A percentile compares a stretch with the other conserved stretches of the same genome.
phyloP scores from a whole-genome alignment of 73 alveolate species.

The Paraurostyla sp. region DNA sequence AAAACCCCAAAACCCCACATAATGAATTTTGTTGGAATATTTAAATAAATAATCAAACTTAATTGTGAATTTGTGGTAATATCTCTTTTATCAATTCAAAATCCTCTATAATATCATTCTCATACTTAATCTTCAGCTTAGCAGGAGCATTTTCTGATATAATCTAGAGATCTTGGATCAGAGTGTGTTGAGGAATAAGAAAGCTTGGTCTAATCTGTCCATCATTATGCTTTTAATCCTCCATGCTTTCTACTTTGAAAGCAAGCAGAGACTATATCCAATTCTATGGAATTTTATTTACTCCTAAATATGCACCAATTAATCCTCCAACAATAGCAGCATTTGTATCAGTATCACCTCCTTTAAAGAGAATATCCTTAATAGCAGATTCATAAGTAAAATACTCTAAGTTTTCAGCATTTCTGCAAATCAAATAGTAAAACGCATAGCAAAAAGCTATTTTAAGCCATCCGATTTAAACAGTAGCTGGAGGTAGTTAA shows the following conservation, averaged over 20 bases:
- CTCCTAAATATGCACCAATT: constrained; percentile 25
- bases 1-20: no score
- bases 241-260: background rate
- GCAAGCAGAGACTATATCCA: background rate
- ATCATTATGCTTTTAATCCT: background rate
- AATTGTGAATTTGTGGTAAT: no score
- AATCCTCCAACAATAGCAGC: constrained; percentile 48
- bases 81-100: no score
- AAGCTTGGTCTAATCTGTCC: constrained; percentile 5
- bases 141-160: no score
- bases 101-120: no score
- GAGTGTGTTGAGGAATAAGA: constrained; percentile 1
- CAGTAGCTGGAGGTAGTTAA: background rate
- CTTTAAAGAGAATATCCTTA: background rate
- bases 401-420: no score
- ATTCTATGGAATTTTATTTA: background rate
- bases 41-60: no score
- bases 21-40: no score
- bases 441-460: constrained; percentile 50
- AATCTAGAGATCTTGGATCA: no score
- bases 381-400: background rate
- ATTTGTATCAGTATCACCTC: no score
- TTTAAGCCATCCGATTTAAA: constrained; percentile 51
- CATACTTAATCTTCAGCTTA: no score
- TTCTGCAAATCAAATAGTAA: background rate